These are phyloP conservation scores for Eragrostis tef DNA, from an alignment of 202 grass and related monocot genomes.

Conservation along the genomic window DNA sequence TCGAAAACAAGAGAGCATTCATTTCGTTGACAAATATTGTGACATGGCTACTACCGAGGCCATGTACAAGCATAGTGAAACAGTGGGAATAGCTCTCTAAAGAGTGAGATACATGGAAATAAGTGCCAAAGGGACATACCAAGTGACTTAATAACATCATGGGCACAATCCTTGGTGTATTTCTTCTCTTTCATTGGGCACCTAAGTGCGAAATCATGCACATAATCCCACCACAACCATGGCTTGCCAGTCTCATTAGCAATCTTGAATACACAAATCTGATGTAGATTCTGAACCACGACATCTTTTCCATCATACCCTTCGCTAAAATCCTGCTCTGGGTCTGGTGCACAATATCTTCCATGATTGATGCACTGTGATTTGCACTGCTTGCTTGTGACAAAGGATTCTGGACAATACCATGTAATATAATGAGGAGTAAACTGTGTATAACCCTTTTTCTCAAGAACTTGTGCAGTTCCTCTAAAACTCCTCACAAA, in stretches of 20 bases:
- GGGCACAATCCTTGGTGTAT: constrained; percentile 74
- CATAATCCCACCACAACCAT: constrained; percentile 98
- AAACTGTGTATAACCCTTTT: constrained; percentile 84
- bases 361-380: constrained; percentile 91
- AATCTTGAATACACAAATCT: constrained; percentile 77
- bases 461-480: constrained; percentile 79
- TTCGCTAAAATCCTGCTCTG: constrained; percentile 83
- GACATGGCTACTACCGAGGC: no score
- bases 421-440: constrained; percentile 94
- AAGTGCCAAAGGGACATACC: constrained; percentile 59
- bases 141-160: constrained; percentile 70
- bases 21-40: no score
- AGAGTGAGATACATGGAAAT: neutral
- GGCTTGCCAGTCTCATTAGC: constrained; percentile 83
- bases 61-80: no score
- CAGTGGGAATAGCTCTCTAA: no score
- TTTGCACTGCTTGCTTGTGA: constrained; percentile 84
- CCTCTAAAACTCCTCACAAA: constrained; percentile 83
- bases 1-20: no score
- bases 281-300: constrained; percentile 76
- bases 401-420: constrained; percentile 88
- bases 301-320: constrained; percentile 94
- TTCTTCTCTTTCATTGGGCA: constrained; percentile 95
- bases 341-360: constrained; percentile 87
- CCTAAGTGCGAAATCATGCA: constrained; percentile 83